Percentiles rank a stretch among this genome's conserved stretches.
Conservation (phyloP, 148 eudicot species). For the Camellia lanceoleosa region DNA sequence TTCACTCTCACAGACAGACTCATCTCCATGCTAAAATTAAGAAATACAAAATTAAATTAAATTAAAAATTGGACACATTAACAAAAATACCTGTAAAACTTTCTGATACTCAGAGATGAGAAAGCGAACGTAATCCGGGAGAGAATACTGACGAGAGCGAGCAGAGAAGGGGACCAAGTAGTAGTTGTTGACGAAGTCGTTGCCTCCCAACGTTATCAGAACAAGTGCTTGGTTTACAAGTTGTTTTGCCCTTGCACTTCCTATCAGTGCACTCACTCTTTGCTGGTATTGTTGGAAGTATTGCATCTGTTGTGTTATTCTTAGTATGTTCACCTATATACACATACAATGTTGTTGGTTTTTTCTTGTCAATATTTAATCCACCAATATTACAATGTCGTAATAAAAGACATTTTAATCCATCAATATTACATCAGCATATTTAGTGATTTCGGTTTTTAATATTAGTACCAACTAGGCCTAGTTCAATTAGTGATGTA, state of each 20-base stretch:
- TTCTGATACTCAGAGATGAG: slow-evolving; percentile 19
- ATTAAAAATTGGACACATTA: too few species aligned
- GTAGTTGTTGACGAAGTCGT: slow-evolving; percentile 28
- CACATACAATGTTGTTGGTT: too few species aligned
- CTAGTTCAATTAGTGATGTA: too few species aligned
- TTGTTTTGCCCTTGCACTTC: neutral
- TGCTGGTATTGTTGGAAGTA: slow-evolving; percentile 26
- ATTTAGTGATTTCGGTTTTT: too few species aligned
- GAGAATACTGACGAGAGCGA: slow-evolving; percentile 22
- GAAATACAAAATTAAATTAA: too few species aligned
- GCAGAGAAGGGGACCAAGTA: slow-evolving; percentile 25
- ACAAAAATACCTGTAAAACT: slow-evolving; percentile 18
- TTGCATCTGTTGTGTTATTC: slow-evolving; percentile 17
- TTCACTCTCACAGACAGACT: too few species aligned
- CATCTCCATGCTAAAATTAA: too few species aligned
- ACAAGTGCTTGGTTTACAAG: slow-evolving; percentile 23
- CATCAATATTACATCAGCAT: too few species aligned
- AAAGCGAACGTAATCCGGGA: slow-evolving; percentile 17
- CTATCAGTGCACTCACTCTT: slow-evolving; percentile 16
- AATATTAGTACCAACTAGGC: too few species aligned
- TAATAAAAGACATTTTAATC: too few species aligned
- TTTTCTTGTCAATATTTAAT: too few species aligned
- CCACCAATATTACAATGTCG: too few species aligned
- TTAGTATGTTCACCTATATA: slow-evolving; percentile 18
- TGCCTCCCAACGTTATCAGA: slow-evolving; percentile 23